A percentile compares a stretch with the other conserved stretches of the same genome.
phyloP scores from a whole-genome alignment of 768 basidiomycete genomes.

The Cystobasidium ongulense region DNA sequence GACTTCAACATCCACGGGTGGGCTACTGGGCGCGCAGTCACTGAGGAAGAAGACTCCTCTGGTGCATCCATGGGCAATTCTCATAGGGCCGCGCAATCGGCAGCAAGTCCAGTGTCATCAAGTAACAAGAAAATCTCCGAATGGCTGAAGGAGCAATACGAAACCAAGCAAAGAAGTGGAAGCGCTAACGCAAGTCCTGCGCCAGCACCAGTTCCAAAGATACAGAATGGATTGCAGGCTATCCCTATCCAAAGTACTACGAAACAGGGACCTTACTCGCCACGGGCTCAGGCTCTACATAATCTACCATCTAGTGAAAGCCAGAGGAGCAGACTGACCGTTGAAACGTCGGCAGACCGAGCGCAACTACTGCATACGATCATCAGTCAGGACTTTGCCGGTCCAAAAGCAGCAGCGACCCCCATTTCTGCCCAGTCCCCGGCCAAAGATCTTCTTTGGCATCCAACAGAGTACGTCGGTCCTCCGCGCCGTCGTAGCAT shows the following conservation, averaged over 20 bases:
- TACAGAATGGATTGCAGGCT: no score
- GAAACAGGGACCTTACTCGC: background rate
- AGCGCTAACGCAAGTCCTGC: background rate
- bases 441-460: background rate
- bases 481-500: constrained; percentile 1
- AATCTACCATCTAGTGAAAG: background rate
- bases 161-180: background rate
- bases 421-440: background rate
- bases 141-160: background rate
- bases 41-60: no score
- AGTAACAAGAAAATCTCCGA: background rate
- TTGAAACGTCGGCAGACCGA: background rate
- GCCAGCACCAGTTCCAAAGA: no score
- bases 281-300: background rate
- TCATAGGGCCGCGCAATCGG: no score
- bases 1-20: no score
- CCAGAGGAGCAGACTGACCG: background rate
- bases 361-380: constrained; percentile 7
- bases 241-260: no score
- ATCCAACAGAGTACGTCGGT: constrained; percentile 20
- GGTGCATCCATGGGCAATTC: no score
- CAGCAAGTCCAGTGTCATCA: background rate
- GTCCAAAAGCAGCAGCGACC: background rate
- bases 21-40: no score
- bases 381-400: constrained; percentile 10